Conservation (phyloP, 805 yeast genomes). For the Ogataea ganodermae region DNA sequence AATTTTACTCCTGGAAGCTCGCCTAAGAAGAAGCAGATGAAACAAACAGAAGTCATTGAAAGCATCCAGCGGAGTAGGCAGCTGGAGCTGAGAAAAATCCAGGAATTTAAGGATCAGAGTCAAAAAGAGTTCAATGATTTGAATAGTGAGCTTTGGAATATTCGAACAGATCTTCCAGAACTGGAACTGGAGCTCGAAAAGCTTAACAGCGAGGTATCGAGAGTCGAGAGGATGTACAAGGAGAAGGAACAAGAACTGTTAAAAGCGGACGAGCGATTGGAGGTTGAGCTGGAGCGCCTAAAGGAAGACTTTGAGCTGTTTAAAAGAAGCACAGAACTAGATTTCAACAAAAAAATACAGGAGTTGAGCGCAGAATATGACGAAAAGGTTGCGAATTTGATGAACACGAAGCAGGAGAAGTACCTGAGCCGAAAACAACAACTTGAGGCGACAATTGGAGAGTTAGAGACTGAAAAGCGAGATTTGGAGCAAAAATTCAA, state of each 20-base stretch:
- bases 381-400: slow-evolving; percentile 38
- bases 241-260: slow-evolving; percentile 35
- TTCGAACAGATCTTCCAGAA: slow-evolving; percentile 31
- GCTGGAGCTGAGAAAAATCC: slow-evolving; percentile 18
- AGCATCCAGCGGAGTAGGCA: slow-evolving; percentile 18
- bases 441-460: neutral
- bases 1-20: slow-evolving; percentile 5
- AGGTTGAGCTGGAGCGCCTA: slow-evolving; percentile 30
- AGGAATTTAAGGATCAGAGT: slow-evolving; percentile 16
- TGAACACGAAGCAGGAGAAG: slow-evolving; percentile 35
- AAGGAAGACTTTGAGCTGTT: slow-evolving; percentile 40
- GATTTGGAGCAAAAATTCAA: neutral
- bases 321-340: slow-evolving; percentile 33
- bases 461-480: neutral
- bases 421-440: neutral
- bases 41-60: slow-evolving; percentile 14
- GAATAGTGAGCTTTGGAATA: slow-evolving; percentile 28
- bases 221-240: slow-evolving; percentile 25
- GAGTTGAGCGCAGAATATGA: slow-evolving; percentile 20
- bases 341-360: slow-evolving; percentile 33
- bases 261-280: slow-evolving; percentile 26
- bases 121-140: slow-evolving; percentile 28
- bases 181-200: slow-evolving; percentile 32
- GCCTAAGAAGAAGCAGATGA: slow-evolving; percentile 6
- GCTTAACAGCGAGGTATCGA: slow-evolving; percentile 26